Evolutionary conservation across 805 yeast species (phyloP).

Genomic region (Sungouiozyma intestinalis): DNA sequence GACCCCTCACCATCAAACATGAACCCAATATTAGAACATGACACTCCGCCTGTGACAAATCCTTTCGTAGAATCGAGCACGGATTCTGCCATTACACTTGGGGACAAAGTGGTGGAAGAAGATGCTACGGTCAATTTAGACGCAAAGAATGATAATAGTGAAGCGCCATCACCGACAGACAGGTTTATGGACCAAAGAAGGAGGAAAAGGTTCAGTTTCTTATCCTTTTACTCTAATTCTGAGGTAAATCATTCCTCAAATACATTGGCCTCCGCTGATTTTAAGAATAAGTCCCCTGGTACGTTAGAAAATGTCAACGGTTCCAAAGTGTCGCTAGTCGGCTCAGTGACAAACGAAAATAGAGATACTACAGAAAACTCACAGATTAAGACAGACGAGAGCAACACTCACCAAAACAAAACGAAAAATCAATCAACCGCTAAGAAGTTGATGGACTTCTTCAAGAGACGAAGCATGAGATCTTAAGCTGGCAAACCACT

Average conservation of each 20-base stretch:
- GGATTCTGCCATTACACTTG: too few relatives aligned
- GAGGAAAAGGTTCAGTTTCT: constrained; percentile 10
- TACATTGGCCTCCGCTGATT: background rate
- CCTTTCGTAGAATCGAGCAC: background rate
- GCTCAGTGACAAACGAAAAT: background rate
- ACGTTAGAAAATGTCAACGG: background rate
- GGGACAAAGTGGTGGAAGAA: too few relatives aligned
- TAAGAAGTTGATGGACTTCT: constrained; percentile 66
- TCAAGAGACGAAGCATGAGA: constrained; percentile 53
- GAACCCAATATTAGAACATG: background rate
- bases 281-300: background rate
- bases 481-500: constrained; percentile 6
- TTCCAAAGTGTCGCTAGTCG: background rate
- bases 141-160: too few relatives aligned
- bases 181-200: background rate
- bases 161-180: background rate
- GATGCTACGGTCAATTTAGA: too few relatives aligned
- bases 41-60: too few relatives aligned
- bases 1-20: background rate
- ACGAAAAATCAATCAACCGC: constrained; percentile 43
- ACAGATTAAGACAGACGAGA: too few relatives aligned
- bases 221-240: constrained; percentile 7
- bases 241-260: background rate
- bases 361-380: background rate
- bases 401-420: background rate